Base-by-base conservation (phyloP, 163 green algal species). In the Prototheca stagnorum region DNA sequence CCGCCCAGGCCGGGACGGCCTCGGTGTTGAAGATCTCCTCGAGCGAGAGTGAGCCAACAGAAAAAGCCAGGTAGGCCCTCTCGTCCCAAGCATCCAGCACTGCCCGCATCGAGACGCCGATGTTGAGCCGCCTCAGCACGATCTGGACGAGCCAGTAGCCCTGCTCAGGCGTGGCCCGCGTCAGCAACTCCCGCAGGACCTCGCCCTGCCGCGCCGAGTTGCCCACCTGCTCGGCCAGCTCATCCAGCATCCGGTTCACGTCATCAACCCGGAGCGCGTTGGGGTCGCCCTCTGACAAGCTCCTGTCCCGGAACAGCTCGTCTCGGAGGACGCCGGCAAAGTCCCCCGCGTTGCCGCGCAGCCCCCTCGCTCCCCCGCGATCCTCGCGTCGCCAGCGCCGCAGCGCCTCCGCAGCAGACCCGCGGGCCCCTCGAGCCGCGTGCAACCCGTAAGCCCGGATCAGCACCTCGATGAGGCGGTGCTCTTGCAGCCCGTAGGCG, bases 121-220 rank as follows among this genome's bases (percentile, higher is more conserved):
- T 58, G 65, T 80, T 81, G 11, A 81, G 39, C 31, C 75, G 64
- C 35, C 68, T 71, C 5, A 88, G 46, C 16, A 88, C 71, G 31
- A 88, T 73, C 20, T 65, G 48, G 5, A 62, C 44, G 19, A 86
- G 61, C 74, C 74, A 82, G 22, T 68, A 69, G 49, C 76, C 67
- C 57, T 76, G 57, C 6, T 15, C 17, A 6, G 70, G 44, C 3
- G 61, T 73, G 31, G 53, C 62, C 20, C 45, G 33, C 7, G 44
- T 14, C 11, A 70, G 25, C 4, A 68, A 44, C 23, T 16, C 39
- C 2, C 42, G 31, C 39, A 75, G n/a, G 19, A 65, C 19, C 35
- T 39, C 23, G 17, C 44, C 55, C 46, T 72, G 54, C 35, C 45
- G 26, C 11, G 34, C 19, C 5, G 39, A 29, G 5, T 48, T 61